These are phyloP conservation scores for Aspergillus sp. DNA, from an alignment of 2,329 filamentous ascomycete species.

Conservation along the genomic window DNA sequence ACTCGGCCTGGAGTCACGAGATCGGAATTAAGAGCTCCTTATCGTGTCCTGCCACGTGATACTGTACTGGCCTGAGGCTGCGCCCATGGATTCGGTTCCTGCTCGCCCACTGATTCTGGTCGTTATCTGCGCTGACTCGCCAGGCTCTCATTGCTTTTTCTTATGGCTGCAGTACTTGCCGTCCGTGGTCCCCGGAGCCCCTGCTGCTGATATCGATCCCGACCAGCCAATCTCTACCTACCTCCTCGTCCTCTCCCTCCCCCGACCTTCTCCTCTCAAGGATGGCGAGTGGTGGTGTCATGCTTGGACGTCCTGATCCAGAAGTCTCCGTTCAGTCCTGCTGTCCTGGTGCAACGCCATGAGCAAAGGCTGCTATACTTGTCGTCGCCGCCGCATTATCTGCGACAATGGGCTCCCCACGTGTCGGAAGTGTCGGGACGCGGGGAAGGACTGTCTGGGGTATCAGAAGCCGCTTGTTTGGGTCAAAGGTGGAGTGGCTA, in stretches of 20 bases:
- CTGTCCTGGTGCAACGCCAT: slow-evolving; percentile 28
- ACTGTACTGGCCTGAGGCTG: background rate
- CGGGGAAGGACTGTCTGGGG: slow-evolving; percentile 49
- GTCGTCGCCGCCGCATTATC: slow-evolving; percentile 49
- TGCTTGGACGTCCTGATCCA: slow-evolving; percentile 23
- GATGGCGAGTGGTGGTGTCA: slow-evolving; percentile 26
- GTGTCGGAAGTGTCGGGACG: slow-evolving; percentile 48
- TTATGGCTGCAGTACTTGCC: background rate
- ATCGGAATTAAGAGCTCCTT: slow-evolving; percentile 1
- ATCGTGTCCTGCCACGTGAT: background rate
- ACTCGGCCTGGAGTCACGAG: slow-evolving; percentile 8
- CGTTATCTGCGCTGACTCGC: background rate
- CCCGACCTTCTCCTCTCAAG: slow-evolving; percentile 11
- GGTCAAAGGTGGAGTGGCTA: slow-evolving; percentile 50
- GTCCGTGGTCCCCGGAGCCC: background rate
- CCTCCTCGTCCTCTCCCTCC: background rate
- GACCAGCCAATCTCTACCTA: background rate
- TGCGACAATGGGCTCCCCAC: slow-evolving; percentile 49
- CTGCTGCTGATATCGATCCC: background rate
- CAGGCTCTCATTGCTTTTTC: slow-evolving; percentile 10
- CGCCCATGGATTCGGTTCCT: background rate
- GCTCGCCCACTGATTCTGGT: background rate
- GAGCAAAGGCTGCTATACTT: slow-evolving; percentile 50
- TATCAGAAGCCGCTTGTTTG: slow-evolving; percentile 49
- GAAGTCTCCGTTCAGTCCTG: slow-evolving; percentile 14